Conservation (phyloP, 345 rosid genomes). For the Linum lewisii region DNA sequence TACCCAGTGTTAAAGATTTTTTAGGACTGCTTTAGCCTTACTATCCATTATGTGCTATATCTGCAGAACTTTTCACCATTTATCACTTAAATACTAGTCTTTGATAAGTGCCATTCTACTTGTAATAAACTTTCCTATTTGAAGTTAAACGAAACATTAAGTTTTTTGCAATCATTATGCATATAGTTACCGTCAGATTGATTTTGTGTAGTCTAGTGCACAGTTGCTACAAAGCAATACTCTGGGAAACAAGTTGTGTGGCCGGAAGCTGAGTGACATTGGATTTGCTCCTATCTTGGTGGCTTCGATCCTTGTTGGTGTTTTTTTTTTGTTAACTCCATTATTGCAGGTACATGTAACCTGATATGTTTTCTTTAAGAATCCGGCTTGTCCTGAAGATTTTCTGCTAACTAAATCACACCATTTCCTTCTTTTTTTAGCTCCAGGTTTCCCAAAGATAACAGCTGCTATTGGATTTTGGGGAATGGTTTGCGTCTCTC, state of each 20-base stretch:
- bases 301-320: constrained; percentile 31
- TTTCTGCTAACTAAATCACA: constrained; percentile 9
- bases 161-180: neutral
- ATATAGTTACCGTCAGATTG: constrained; percentile 4
- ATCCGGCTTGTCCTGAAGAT: neutral
- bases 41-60: neutral
- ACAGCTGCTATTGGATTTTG: constrained; percentile 83
- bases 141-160: too few relatives aligned
- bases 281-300: constrained; percentile 78
- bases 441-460: constrained; percentile 67
- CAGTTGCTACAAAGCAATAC: constrained; percentile 31
- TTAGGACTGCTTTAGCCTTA: neutral
- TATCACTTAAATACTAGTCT: neutral
- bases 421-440: constrained; percentile 30
- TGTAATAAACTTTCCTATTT: neutral
- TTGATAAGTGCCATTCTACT: neutral
- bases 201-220: constrained; percentile 46
- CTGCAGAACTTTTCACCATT: neutral
- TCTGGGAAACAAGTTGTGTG: constrained; percentile 37
- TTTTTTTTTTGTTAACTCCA: constrained; percentile 64
- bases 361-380: constrained; percentile 12
- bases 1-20: neutral
- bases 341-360: constrained; percentile 52
- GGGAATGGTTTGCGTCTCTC: constrained; percentile 66
- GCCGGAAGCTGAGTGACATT: constrained; percentile 38